These are phyloP conservation scores for Aspergillus ochraceoroseus DNA, from an alignment of 2,329 filamentous ascomycete genomes.

Conservation along the genomic window DNA sequence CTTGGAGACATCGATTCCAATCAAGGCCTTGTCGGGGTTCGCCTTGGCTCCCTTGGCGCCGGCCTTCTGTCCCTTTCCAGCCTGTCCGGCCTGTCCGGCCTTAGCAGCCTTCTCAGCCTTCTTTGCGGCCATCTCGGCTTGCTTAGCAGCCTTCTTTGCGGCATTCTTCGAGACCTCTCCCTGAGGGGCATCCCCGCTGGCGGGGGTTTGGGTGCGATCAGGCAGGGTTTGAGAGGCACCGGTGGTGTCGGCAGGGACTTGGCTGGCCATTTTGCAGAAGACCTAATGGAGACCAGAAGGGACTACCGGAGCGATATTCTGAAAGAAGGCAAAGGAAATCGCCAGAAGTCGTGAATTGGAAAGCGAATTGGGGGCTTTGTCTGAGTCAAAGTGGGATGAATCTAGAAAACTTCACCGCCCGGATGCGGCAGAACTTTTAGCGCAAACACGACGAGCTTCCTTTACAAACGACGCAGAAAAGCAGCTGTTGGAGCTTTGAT, in stretches of 20 bases:
- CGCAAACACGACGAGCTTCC: slow-evolving; percentile 21
- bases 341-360: slow-evolving; percentile 11
- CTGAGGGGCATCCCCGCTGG: slow-evolving; percentile 32
- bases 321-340: slow-evolving; percentile 18
- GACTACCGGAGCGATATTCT: slow-evolving; percentile 20
- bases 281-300: slow-evolving; percentile 15
- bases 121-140: slow-evolving; percentile 24
- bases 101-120: slow-evolving; percentile 42
- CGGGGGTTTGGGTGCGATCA: slow-evolving; percentile 40
- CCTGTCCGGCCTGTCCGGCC: slow-evolving; percentile 42
- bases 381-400: slow-evolving; percentile 40
- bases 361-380: slow-evolving; percentile 10
- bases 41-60: slow-evolving; percentile 49
- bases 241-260: slow-evolving; percentile 28
- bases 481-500: slow-evolving; percentile 27
- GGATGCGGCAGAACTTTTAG: slow-evolving; percentile 41
- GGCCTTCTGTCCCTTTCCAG: slow-evolving; percentile 46
- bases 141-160: slow-evolving; percentile 27
- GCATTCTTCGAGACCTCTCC: slow-evolving; percentile 35
- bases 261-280: slow-evolving; percentile 30
- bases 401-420: slow-evolving; percentile 37
- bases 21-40: slow-evolving; percentile 61
- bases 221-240: slow-evolving; percentile 34
- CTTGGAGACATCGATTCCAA: slow-evolving; percentile 84
- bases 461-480: slow-evolving; percentile 13